Base-by-base conservation (phyloP, 1,139 yeast genomes). In the Yarrowia galli region DNA sequence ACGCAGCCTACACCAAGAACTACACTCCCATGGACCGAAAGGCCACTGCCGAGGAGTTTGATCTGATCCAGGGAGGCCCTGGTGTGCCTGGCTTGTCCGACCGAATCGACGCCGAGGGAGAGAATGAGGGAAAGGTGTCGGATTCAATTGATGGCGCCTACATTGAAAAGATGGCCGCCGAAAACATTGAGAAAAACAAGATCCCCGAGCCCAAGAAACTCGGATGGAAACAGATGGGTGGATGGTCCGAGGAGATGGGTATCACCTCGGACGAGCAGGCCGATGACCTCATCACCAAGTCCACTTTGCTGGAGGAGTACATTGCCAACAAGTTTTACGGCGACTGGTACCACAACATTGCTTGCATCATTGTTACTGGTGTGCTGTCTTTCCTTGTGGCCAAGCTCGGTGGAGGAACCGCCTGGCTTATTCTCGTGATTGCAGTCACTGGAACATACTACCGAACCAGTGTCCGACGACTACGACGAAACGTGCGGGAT, bases 181-280 rank as follows among this genome's bases (percentile, higher is more conserved):
- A 58, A 9, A 58, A 58, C 42, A 43, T 58, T 18, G 25, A 46
- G 25, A 32, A 42, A 7, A 58, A 58, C 36, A 28, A 58, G 32
- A 43, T 58, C 23, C 67, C 70, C n/a, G 70, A 48, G 16, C 74
- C 77, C 22, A 74, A 73, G 25, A 71, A 69, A 64, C 69, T 92
- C 69, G 98, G 98, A 23, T 93, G 98, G 98, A 91, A 89, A 76
- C 97, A 93, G 78, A 93, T 91, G 64, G 95, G 96, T 18, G 91
- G 92, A 28, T 93, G 91, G 89, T 91, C 87, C 74, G 87, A 86
- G 68, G 84, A 84, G 43, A 92, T 89, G 75, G 80, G 80, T 1
- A 80, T 91, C 71, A 86, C 89, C 1, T 79, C 82, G 15, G 75
- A 74, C 25, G 80, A 79, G 53, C 90, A 88, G 53, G 96, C 91